Evolutionary conservation across 768 basidiomycete genomes (phyloP), one percentile per base, ranked within the genome.

Genomic region (Agaricus sinodeliciosus): DNA sequence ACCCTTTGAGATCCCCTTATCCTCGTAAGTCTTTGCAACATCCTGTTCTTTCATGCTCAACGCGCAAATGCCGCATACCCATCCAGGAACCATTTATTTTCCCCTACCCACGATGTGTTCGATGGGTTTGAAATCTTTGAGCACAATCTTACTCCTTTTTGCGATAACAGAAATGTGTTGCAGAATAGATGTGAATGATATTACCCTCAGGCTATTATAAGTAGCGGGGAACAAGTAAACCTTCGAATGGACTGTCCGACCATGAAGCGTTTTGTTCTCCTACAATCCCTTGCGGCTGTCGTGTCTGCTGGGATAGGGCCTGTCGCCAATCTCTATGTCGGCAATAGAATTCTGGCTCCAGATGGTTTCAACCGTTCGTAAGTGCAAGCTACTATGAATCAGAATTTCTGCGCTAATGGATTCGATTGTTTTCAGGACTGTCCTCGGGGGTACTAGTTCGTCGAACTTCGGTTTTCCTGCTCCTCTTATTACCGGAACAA

Each of bases 351-450:
- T 16, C 72, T 80, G 36, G 62, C 73, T 1, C 78, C 78, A 0
- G 78, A 80, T 64, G 78, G 78, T n/a, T 77, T 71, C 54, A 55
- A 51, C 58, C 68, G 76, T 54, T 65, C 70, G 72, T 74, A 36
- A 37, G 74, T 65, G n/a, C 22, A 4, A 5, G 4, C 3, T 41
- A 22, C 26, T 18, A 22, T 25, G 11, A n/a, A 26, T 25, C 34
- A n/a, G 22, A 15, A 19, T 16, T 12, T 4, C 22, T 9, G 34
- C 18, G 22, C 7, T 36, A 34, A 43, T 45, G 5, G 11, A 27
- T 34, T 27, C 34, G 2, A 35, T 19, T 5, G 2, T 45, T 15
- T 13, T 18, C 36, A 71, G 69, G 2, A 57, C 67, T 18, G 70
- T 71, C 18, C 53, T 71, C 6, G 70, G 68, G 16, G 67, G 68